Percentiles rank a stretch among this genome's conserved stretches.
Conservation (phyloP, 2,329 filamentous ascomycete species). For the Diaporthe batatas region DNA sequence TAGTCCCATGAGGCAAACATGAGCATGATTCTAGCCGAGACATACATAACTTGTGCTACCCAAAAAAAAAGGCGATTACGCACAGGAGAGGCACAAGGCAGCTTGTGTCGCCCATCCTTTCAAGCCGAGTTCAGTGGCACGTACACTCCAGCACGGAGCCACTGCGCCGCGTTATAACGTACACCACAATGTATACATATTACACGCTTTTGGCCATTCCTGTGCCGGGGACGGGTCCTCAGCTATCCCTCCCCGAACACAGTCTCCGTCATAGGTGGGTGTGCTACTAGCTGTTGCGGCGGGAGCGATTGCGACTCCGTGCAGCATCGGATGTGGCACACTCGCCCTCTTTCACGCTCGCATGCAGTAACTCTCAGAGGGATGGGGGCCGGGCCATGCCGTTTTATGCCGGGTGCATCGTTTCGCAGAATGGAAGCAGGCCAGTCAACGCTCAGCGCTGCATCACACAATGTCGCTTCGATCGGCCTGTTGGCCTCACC, state of each 20-base stretch:
- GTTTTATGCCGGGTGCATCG: constrained; percentile 4
- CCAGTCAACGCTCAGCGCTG: constrained; percentile 12
- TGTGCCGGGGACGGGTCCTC: constrained; percentile 27
- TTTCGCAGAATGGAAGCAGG: constrained; percentile 18
- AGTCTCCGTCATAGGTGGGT: constrained; percentile 28
- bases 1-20: constrained; percentile 38
- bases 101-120: constrained; percentile 37
- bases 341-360: neutral
- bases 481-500: constrained; percentile 1
- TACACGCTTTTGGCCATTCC: constrained; percentile 21
- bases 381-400: constrained; percentile 27
- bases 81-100: constrained; percentile 41
- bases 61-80: constrained; percentile 36
- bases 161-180: constrained; percentile 29
- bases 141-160: constrained; percentile 19
- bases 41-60: constrained; percentile 39
- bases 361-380: constrained; percentile 10
- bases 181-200: constrained; percentile 17
- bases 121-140: constrained; percentile 36
- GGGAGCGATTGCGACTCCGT: constrained; percentile 30
- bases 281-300: constrained; percentile 10
- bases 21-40: constrained; percentile 42
- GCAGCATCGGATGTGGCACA: constrained; percentile 31
- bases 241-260: constrained; percentile 14
- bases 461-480: constrained; percentile 4